These are phyloP conservation scores for Volvox reticuliferus DNA, from an alignment of 139 green algal species.

Conservation along the genomic window DNA sequence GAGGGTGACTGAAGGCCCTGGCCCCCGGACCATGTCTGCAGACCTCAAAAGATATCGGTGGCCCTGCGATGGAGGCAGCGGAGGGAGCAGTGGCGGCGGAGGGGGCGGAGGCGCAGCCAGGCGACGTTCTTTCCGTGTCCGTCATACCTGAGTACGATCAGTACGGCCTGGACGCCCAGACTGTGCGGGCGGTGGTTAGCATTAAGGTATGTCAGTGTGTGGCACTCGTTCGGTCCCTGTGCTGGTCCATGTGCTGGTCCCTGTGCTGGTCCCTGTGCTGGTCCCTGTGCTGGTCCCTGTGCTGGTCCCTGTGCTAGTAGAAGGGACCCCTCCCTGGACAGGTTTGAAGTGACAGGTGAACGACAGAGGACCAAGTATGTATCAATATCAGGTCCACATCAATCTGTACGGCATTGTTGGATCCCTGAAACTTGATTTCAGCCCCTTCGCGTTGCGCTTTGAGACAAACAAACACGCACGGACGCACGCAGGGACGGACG, in stretches of 20 bases:
- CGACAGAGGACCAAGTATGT: neutral
- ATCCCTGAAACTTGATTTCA: too few species aligned
- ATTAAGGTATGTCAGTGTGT: slow-evolving; percentile 30
- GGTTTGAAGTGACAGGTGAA: neutral
- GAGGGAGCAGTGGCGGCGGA: neutral
- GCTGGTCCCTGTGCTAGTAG: neutral
- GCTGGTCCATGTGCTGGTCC: too few species aligned
- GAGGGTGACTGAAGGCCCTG: too few species aligned
- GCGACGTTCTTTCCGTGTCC: neutral
- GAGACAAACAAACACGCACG: neutral
- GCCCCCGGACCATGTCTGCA: too few species aligned
- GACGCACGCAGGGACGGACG: too few species aligned
- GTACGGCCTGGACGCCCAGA: neutral
- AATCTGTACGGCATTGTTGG: neutral
- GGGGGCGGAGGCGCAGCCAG: too few species aligned
- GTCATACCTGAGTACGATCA: slow-evolving; percentile 48
- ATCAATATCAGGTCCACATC: neutral
- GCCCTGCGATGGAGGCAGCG: neutral
- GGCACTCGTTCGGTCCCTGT: neutral
- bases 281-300: too few species aligned
- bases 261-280: too few species aligned
- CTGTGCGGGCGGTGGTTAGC: slow-evolving; percentile 3
- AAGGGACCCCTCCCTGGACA: neutral
- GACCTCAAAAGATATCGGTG: neutral
- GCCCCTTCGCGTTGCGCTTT: too few species aligned